Conservation (phyloP, 148 eudicot species). For the Arctostaphylos glauca region DNA sequence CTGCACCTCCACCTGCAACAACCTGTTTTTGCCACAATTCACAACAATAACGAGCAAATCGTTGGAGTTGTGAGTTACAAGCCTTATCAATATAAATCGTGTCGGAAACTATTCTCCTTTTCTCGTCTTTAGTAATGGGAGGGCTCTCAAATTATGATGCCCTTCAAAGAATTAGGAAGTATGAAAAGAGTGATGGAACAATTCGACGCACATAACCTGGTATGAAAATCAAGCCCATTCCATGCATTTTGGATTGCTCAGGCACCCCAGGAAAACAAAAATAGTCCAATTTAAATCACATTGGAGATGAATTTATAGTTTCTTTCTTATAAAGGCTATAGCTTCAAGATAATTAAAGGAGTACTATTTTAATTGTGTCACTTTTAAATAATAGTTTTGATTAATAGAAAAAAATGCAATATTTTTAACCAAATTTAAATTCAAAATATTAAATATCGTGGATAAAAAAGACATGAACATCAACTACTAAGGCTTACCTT, state of each 20-base stretch:
- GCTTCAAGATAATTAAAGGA: background rate
- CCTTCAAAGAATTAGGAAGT: background rate
- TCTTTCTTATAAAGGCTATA: background rate
- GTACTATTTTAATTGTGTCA: background rate
- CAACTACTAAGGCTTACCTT: slow-evolving; percentile 38
- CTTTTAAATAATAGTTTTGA: background rate
- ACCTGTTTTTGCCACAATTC: slow-evolving; percentile 44
- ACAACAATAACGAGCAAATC: background rate
- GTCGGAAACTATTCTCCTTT: background rate
- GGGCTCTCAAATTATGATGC: background rate
- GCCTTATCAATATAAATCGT: background rate
- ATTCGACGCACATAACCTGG: background rate
- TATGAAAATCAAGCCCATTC: background rate
- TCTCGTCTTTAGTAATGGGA: background rate
- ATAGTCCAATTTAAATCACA: background rate
- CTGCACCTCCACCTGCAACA: slow-evolving; percentile 97
- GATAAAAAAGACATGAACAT: background rate
- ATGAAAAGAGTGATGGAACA: background rate
- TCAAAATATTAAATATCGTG: background rate
- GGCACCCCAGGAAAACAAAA: background rate
- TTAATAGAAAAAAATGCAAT: background rate
- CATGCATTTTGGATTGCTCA: background rate
- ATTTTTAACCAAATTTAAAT: background rate
- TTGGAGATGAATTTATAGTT: background rate
- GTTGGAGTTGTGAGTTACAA: too few relatives aligned